phyloP scores from a whole-genome alignment of 352 stramenopile species.

The Globisporangium sylvaticum region DNA sequence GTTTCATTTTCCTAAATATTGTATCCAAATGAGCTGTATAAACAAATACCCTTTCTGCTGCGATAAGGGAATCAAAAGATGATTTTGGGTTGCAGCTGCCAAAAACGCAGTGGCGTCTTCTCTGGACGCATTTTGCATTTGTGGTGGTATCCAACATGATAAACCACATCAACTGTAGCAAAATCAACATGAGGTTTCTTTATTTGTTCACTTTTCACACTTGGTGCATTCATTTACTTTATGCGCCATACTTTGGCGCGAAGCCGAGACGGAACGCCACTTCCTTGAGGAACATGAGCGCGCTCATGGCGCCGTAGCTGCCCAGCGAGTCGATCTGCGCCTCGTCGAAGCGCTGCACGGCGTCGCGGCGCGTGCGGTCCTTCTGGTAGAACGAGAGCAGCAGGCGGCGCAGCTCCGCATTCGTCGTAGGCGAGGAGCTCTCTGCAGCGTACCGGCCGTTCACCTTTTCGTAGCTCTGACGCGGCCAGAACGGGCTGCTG shows the following conservation, averaged over 20 bases:
- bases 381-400: constrained; percentile 52
- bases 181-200: constrained; percentile 1
- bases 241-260: constrained; percentile 79
- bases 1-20: too few species aligned
- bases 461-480: constrained; percentile 64
- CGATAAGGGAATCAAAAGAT: background rate
- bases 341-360: constrained; percentile 42
- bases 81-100: background rate
- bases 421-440: background rate
- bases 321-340: constrained; percentile 41
- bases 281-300: constrained; percentile 71
- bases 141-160: too few species aligned
- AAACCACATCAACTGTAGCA: background rate
- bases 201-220: background rate
- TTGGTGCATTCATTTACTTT: background rate
- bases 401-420: constrained; percentile 26
- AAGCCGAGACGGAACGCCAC: constrained; percentile 74
- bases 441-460: constrained; percentile 37
- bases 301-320: constrained; percentile 68
- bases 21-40: background rate
- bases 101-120: too few species aligned
- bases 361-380: constrained; percentile 66
- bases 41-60: background rate
- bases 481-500: constrained; percentile 39
- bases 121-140: too few species aligned